phyloP scores from a whole-genome alignment of 2,329 filamentous ascomycete genomes.

The Aciculosporium take region DNA sequence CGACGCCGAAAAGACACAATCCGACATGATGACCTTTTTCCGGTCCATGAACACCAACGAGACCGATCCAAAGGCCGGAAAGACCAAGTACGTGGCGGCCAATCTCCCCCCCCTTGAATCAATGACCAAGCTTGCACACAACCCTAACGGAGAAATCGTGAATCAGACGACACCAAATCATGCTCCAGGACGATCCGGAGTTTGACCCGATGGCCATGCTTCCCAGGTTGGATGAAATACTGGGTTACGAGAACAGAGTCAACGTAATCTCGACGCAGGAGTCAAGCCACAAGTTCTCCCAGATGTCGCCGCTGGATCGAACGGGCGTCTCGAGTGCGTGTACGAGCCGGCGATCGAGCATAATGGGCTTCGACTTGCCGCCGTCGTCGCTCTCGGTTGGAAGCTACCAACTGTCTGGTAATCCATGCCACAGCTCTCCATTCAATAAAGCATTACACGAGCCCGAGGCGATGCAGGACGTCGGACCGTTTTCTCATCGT shows the following conservation, averaged over 20 bases:
- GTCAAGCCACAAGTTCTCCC: conserved; percentile 25
- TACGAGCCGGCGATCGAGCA: conserved; percentile 14
- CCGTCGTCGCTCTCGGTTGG: conserved; percentile 21
- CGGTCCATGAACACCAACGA: conserved; percentile 38
- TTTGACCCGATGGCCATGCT: conserved; percentile 35
- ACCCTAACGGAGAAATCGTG: background rate
- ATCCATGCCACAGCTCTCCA: conserved; percentile 20
- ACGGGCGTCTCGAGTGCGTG: conserved; percentile 18
- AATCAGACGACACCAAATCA: conserved; percentile 56
- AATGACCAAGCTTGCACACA: conserved; percentile 7
- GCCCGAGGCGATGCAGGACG: conserved; percentile 11
- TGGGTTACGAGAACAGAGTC: conserved; percentile 22
- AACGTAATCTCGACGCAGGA: conserved; percentile 21
- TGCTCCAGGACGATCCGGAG: conserved; percentile 67
- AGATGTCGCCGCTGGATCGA: conserved; percentile 26
- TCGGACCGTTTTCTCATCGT: conserved; percentile 24
- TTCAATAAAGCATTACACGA: conserved; percentile 11
- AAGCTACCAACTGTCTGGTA: conserved; percentile 19
- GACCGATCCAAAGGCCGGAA: conserved; percentile 57
- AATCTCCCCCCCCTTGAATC: background rate
- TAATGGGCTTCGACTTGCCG: conserved; percentile 18
- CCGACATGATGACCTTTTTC: conserved; percentile 56
- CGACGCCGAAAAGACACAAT: conserved; percentile 63
- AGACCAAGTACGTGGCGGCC: conserved; percentile 48
- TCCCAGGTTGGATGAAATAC: conserved; percentile 18